Base-by-base conservation (phyloP, 1,139 yeast species). In the Saccharomycopsis hybrid region DNA sequence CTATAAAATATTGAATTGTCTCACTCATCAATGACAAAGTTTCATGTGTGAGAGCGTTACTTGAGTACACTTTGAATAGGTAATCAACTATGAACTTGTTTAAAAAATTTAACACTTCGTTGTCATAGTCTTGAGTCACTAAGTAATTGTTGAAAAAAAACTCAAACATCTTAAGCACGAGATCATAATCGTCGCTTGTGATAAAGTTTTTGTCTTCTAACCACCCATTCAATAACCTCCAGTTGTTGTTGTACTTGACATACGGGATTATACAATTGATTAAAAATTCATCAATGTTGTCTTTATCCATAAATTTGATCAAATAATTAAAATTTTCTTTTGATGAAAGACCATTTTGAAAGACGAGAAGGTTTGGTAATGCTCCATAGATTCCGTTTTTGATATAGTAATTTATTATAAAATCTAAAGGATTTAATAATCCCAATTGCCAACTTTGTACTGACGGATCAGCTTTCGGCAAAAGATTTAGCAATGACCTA, bases 61-160 rank as follows among this genome's bases (percentile, higher is more conserved):
- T 24, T 1, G 48, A 42, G 25, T 52, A 52, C 25, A 52, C 28
- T 48, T 49, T 52, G 32, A 33, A 51, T 5, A 44, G n/a, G 28
- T 48, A 53, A 29, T 48, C 38, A 8, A 35, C 40, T 3, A 53
- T 48, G 7, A 48, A 46, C 18, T 29, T 25, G 18, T 51, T 49
- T 31, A 53, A 48, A 39, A 51, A 53, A 25, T 27, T n/a, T 33
- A 50, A 30, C 3, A 44, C n/a, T 9, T 33, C 33, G 24, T 24
- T 31, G 24, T 46, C 42, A 11, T 50, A 47, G 27, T 45, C 47
- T 37, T 48, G 49, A 11, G 44, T 46, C 5, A 48, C 47, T 30
- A 46, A 43, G 25, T 52, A 47, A 24, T 48, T 41, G 35, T 51
- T 49, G 46, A 49, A 51, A 31, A 53, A 53, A 32, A 44, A 53